These are phyloP conservation scores for Monascus ruber DNA, from an alignment of 2,329 filamentous ascomycete species.

Conservation along the genomic window DNA sequence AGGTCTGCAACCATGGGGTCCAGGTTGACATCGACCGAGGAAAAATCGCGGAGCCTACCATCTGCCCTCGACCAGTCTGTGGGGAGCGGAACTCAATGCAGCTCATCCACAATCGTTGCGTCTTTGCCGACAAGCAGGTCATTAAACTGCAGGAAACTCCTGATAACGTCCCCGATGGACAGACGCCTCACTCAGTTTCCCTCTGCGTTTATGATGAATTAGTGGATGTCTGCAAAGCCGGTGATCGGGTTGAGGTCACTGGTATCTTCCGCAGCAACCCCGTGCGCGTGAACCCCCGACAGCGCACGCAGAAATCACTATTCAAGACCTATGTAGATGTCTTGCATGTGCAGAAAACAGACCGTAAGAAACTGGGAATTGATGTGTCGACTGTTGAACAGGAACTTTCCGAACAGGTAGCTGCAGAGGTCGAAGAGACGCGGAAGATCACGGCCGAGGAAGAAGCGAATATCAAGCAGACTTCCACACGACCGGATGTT, in stretches of 20 bases:
- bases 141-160: slow-evolving; percentile 98
- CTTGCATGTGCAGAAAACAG: slow-evolving; percentile 89
- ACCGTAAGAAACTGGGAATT: slow-evolving; percentile 86
- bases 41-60: slow-evolving; percentile 87
- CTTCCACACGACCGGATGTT: slow-evolving; percentile 68
- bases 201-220: slow-evolving; percentile 94
- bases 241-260: slow-evolving; percentile 89
- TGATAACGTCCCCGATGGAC: slow-evolving; percentile 84
- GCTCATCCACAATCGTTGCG: slow-evolving; percentile 90
- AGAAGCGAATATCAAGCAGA: slow-evolving; percentile 75
- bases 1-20: slow-evolving; percentile 81
- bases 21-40: slow-evolving; percentile 88
- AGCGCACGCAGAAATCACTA: slow-evolving; percentile 83
- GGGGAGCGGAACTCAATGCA: slow-evolving; percentile 90
- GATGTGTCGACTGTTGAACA: slow-evolving; percentile 81
- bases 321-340: slow-evolving; percentile 98
- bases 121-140: slow-evolving; percentile 94
- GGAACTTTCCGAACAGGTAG: slow-evolving; percentile 61
- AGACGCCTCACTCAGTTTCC: slow-evolving; percentile 94
- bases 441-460: slow-evolving; percentile 77
- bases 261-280: slow-evolving; percentile 94
- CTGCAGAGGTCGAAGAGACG: slow-evolving; percentile 67
- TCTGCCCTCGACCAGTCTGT: slow-evolving; percentile 74
- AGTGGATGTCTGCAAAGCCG: slow-evolving; percentile 94
- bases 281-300: slow-evolving; percentile 85